A percentile compares a stretch with the other conserved stretches of the same genome.
phyloP scores from a whole-genome alignment of 257 asterid genomes.

The Primulina tabacum region DNA sequence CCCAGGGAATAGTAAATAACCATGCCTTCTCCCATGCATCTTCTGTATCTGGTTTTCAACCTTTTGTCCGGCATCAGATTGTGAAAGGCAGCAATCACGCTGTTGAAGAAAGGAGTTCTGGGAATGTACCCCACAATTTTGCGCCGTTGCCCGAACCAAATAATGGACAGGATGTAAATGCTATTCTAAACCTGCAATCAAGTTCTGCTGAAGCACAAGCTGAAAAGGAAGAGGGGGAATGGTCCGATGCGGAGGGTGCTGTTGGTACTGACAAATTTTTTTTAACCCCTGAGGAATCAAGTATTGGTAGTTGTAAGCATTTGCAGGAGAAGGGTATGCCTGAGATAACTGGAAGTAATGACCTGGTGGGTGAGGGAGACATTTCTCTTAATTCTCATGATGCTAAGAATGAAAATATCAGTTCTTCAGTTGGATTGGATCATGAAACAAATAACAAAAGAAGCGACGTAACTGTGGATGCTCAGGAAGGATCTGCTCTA shows the following conservation, averaged over 20 bases:
- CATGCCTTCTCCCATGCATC: slow-evolving; percentile 93
- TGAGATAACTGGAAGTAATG: slow-evolving; percentile 37
- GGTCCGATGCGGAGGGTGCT: slow-evolving; percentile 93
- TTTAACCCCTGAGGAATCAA: slow-evolving; percentile 37
- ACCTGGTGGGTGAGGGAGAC: slow-evolving; percentile 30
- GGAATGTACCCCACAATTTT: slow-evolving; percentile 29
- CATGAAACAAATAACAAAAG: slow-evolving; percentile 59
- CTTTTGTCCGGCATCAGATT: slow-evolving; percentile 69
- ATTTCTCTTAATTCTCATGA: slow-evolving; percentile 35
- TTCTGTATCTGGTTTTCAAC: slow-evolving; percentile 94
- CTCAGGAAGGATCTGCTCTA: slow-evolving; percentile 61
- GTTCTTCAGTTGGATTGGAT: slow-evolving; percentile 35
- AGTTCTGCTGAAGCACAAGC: slow-evolving; percentile 37
- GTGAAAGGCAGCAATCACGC: slow-evolving; percentile 41
- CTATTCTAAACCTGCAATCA: slow-evolving; percentile 37
- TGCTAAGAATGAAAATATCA: slow-evolving; percentile 48
- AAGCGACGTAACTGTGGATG: slow-evolving; percentile 43
- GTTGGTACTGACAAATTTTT: slow-evolving; percentile 38
- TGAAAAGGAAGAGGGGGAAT: slow-evolving; percentile 99
- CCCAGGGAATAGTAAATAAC: slow-evolving; percentile 81
- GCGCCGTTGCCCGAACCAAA: slow-evolving; percentile 39
- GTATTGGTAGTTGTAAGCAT: slow-evolving; percentile 40
- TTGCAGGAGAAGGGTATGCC: slow-evolving; percentile 38
- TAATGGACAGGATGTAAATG: slow-evolving; percentile 41
- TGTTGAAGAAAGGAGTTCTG: slow-evolving; percentile 34